These are phyloP conservation scores for Penicillium concentricum DNA, from an alignment of 2,329 filamentous ascomycete genomes.

Conservation along the genomic window DNA sequence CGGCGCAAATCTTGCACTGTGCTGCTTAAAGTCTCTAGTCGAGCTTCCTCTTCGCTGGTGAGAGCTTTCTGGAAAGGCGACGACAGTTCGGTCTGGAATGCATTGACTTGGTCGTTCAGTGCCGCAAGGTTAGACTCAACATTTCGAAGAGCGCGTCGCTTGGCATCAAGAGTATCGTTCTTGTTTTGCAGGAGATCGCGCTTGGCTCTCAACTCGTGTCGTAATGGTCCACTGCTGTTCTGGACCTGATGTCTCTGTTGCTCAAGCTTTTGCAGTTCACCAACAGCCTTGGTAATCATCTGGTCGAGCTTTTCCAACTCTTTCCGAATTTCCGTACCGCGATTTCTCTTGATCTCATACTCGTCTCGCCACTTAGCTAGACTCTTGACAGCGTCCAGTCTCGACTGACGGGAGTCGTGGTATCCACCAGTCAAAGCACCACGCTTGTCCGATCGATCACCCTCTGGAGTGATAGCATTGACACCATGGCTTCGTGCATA, in stretches of 20 bases:
- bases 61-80: constrained; percentile 92
- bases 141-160: constrained; percentile 62
- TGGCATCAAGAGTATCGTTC: constrained; percentile 70
- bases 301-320: constrained; percentile 80
- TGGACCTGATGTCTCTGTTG: constrained; percentile 76
- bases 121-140: constrained; percentile 74
- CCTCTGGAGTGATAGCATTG: constrained; percentile 89
- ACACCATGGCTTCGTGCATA: constrained; percentile 90
- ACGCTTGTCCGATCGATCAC: constrained; percentile 91
- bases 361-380: constrained; percentile 73
- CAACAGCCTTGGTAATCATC: constrained; percentile 81
- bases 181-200: constrained; percentile 71
- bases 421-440: constrained; percentile 95
- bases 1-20: constrained; percentile 72
- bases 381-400: constrained; percentile 77
- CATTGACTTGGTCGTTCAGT: constrained; percentile 70
- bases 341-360: constrained; percentile 65
- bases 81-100: constrained; percentile 75
- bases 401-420: constrained; percentile 80
- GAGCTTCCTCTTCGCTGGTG: constrained; percentile 75
- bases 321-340: constrained; percentile 64
- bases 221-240: constrained; percentile 75
- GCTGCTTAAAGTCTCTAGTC: constrained; percentile 69
- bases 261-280: constrained; percentile 78
- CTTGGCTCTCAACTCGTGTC: constrained; percentile 73